These are phyloP conservation scores for Podila clonocystis DNA, from an alignment of 192 early-diverging fungal species.

Conservation along the genomic window DNA sequence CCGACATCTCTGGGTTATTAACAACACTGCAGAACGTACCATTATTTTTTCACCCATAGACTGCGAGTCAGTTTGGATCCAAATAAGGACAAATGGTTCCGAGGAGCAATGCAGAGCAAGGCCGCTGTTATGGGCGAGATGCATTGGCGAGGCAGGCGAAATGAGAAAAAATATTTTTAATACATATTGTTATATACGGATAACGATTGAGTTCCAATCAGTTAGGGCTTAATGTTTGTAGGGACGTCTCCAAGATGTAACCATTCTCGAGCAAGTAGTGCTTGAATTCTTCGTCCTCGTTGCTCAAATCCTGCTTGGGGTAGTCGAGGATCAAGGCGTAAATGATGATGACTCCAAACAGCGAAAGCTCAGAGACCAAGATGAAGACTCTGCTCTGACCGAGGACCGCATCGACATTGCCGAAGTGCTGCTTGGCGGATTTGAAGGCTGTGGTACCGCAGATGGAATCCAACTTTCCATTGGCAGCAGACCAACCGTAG, in stretches of 20 bases:
- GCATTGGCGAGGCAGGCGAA: no score
- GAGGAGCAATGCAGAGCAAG: no score
- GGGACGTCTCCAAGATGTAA: conserved; percentile 15
- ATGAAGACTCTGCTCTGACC: conserved; percentile 55
- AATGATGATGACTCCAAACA: conserved; percentile 51
- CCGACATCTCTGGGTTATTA: no score
- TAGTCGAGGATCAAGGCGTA: conserved; percentile 56
- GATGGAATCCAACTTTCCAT: conserved; percentile 20
- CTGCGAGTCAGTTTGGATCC: no score
- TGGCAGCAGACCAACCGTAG: conserved; percentile 57
- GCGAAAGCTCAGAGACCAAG: conserved; percentile 46
- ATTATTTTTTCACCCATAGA: no score
- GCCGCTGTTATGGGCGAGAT: no score
- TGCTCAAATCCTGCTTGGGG: conserved; percentile 42
- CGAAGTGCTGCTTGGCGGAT: conserved; percentile 34
- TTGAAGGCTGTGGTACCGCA: conserved; percentile 55
- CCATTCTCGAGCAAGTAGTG: conserved; percentile 59
- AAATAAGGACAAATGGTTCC: no score
- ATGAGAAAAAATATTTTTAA: no score
- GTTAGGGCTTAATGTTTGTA: neutral
- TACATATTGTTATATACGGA: no score
- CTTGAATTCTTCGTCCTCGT: conserved; percentile 55
- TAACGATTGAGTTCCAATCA: no score
- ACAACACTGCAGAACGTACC: no score
- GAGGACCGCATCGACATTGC: conserved; percentile 27